Evolutionary conservation across 805 yeast genomes (phyloP).

Genomic region (Saccharomycopsis guyanensis): DNA sequence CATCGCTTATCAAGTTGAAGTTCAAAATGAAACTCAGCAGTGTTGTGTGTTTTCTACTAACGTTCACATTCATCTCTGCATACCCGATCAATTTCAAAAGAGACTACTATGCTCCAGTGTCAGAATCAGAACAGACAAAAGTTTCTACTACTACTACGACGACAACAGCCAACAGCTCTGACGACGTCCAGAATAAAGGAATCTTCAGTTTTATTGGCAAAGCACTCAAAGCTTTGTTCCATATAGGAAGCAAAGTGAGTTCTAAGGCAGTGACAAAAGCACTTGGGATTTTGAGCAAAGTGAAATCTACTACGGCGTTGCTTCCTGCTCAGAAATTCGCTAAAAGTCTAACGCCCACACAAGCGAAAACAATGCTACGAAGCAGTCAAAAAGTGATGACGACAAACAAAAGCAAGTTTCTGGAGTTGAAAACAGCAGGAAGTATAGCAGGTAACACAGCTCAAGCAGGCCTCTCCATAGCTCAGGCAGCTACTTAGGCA

Average conservation of each 20-base stretch:
- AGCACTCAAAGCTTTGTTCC: constrained; percentile 5
- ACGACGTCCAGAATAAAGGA: constrained; percentile 9
- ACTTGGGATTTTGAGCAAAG: constrained; percentile 1
- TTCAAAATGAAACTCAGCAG: background rate
- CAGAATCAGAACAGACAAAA: background rate
- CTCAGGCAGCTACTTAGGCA: no score
- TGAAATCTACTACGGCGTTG: background rate
- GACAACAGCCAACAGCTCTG: background rate
- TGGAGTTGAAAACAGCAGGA: background rate
- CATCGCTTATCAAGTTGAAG: background rate
- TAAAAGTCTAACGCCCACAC: background rate
- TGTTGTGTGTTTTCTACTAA: background rate
- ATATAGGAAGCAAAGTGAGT: constrained; percentile 8
- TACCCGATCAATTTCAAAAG: background rate
- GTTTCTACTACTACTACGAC: background rate
- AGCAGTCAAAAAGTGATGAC: background rate
- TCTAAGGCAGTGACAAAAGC: constrained; percentile 10
- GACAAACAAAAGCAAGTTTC: background rate
- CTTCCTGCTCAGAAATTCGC: constrained; percentile 7
- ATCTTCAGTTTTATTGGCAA: constrained; percentile 12
- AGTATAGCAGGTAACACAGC: background rate
- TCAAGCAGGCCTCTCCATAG: no score
- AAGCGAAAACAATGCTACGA: background rate
- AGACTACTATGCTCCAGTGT: constrained; percentile 10
- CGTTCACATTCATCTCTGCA: background rate